Evolutionary conservation across 306 rosid species (phyloP).

Genomic region (Vachellia pachyceras): DNA sequence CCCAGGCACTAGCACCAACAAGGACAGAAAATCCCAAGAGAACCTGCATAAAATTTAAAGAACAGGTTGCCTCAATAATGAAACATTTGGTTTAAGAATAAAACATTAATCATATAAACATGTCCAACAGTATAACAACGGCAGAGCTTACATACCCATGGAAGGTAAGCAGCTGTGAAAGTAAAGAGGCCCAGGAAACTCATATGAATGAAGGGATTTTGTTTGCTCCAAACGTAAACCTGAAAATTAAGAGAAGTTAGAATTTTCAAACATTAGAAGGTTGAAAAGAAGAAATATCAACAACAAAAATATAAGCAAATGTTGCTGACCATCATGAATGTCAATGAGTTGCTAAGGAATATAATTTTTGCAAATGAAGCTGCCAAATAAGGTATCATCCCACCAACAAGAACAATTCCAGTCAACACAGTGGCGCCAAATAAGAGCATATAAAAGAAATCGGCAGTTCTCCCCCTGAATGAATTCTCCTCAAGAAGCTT

Average conservation of each 20-base stretch:
- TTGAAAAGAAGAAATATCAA: neutral
- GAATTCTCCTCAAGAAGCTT: slow-evolving; percentile 99
- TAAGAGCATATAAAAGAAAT: slow-evolving; percentile 93
- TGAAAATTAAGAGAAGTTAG: slow-evolving; percentile 41
- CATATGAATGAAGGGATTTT: slow-evolving; percentile 95
- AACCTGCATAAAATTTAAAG: slow-evolving; percentile 54
- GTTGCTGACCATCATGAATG: slow-evolving; percentile 89
- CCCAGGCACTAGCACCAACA: slow-evolving; percentile 99
- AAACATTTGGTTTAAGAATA: neutral
- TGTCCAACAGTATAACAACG: slow-evolving; percentile 25
- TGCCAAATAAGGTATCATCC: slow-evolving; percentile 93
- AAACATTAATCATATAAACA: slow-evolving; percentile 19
- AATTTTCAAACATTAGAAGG: neutral
- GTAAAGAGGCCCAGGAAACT: slow-evolving; percentile 95
- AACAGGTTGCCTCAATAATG: slow-evolving; percentile 1
- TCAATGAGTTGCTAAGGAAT: slow-evolving; percentile 94
- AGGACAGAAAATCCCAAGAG: slow-evolving; percentile 91
- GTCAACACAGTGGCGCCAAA: slow-evolving; percentile 91
- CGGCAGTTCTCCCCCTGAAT: slow-evolving; percentile 94
- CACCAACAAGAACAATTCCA: slow-evolving; percentile 91
- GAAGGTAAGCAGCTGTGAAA: slow-evolving; percentile 97
- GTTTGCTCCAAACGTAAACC: slow-evolving; percentile 99
- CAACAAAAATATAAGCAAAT: slow-evolving; percentile 22
- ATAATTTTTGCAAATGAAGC: slow-evolving; percentile 86
- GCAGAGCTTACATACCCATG: slow-evolving; percentile 75